Evolutionary conservation across 768 basidiomycete genomes (phyloP), one percentile per base, ranked within the genome.

Genomic region (Suillus decipiens): DNA sequence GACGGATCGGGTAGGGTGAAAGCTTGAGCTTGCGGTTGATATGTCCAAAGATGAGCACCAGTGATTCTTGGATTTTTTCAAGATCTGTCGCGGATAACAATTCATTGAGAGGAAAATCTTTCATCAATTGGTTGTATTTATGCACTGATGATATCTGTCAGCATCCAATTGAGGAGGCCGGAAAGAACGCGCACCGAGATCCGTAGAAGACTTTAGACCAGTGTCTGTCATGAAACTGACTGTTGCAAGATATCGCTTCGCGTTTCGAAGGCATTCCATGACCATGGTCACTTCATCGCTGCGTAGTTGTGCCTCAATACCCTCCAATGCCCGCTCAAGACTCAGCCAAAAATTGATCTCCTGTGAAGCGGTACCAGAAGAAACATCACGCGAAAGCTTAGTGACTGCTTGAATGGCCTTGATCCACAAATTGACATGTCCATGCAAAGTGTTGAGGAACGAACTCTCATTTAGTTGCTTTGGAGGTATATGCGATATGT

Each of bases 261-360:
- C 97, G 68, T 97, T 95, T 68, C 96, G 84, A 61, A 99, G 79
- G 70, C 94, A 93, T 68, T 96, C 96, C 87, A 94, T 92, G 57
- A 93, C 91, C 86, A 94, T 89, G 63, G 86, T 86, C 53, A 99
- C 93, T 72, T 95, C 93, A 56, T 98, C 96, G 65, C 92, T 93
- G 66, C 89, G 83, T 64, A 99, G 81, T 71, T 99, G 97, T 0
- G 87, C 80, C 71, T 98, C 96, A 70, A 99, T 99, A 0, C 86
- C 90, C 70, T 99, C 97, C 66, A 99, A 76, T 7, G 95, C 95
- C 50, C 92, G 82, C 74, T 99, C 97, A 75, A 99, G 83, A 73
- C 90, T 92, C 28, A 99, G 81, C 97, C 97, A 99, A 71, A 99
- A 99, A 76, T 99, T 99, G 81, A 99, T 95, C 75, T 99, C 97